phyloP scores from a whole-genome alignment of 1,284 basidiomycete genomes.

The Coniferiporia sulphurascens region DNA sequence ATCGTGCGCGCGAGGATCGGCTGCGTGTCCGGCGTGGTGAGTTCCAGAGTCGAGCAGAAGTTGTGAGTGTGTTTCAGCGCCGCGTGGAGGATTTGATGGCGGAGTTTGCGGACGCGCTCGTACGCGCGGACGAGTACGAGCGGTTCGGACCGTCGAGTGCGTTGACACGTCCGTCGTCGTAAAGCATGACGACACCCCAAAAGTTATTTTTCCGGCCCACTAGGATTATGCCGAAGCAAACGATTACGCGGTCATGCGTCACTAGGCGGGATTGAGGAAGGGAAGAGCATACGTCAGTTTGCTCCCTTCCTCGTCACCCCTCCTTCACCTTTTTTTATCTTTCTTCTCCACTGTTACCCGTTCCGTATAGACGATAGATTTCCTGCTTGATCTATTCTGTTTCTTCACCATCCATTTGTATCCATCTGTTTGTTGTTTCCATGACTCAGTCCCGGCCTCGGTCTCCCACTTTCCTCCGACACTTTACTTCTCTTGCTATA shows the following conservation, averaged over 20 bases:
- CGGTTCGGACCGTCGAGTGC: conserved; percentile 1
- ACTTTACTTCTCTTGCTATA: not conserved
- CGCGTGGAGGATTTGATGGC: conserved; percentile 16
- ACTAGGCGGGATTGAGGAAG: not conserved
- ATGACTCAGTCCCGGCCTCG: too few species aligned
- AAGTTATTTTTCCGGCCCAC: not conserved
- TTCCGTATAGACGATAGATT: conserved; percentile 12
- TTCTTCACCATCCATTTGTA: not conserved
- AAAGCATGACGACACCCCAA: not conserved
- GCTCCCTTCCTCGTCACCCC: not conserved
- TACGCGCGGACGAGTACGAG: conserved; percentile 15
- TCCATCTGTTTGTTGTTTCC: not conserved
- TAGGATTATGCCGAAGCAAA: not conserved
- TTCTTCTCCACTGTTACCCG: too few species aligned
- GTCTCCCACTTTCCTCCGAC: not conserved
- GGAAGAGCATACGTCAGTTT: not conserved
- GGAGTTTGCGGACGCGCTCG: conserved; percentile 17
- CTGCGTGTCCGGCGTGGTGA: conserved; percentile 16
- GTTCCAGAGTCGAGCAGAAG: conserved; percentile 17
- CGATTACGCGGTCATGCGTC: not conserved
- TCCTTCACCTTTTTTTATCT: not conserved
- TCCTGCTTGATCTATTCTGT: not conserved
- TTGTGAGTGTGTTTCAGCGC: conserved; percentile 14
- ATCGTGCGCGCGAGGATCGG: conserved; percentile 14
- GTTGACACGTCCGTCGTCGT: not conserved